A percentile compares a stretch with the other conserved stretches of the same genome.
These are phyloP conservation scores for Lithocarpus polystachyus DNA, from an alignment of 306 rosid species.

Conservation along the genomic window DNA sequence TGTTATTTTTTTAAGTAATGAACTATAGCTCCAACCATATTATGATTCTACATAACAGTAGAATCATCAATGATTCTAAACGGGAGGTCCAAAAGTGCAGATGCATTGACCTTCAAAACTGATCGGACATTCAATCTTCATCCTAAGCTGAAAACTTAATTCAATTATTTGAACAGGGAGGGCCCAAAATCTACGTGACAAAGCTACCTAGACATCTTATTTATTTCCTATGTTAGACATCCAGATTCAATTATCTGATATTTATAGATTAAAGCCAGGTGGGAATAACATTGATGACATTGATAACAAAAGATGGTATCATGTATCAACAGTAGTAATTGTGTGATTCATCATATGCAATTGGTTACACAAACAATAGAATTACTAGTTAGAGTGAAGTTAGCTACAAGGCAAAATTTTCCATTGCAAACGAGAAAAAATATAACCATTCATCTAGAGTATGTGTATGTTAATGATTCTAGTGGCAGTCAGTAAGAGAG, in stretches of 20 bases:
- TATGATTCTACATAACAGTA: too few species aligned
- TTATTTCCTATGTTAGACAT: background rate
- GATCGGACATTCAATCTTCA: too few species aligned
- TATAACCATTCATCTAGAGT: background rate
- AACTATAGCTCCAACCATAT: too few species aligned
- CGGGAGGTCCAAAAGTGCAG: too few species aligned
- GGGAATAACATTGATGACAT: background rate
- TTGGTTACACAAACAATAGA: background rate
- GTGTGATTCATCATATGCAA: background rate
- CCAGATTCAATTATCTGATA: background rate
- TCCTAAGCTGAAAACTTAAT: too few species aligned
- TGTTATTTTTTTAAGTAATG: too few species aligned
- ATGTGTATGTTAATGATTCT: background rate
- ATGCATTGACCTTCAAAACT: too few species aligned
- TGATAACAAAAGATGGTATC: background rate
- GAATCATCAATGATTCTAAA: too few species aligned
- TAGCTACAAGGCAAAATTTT: background rate
- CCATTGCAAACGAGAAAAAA: background rate
- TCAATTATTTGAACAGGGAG: too few species aligned
- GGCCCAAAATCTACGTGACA: background rate
- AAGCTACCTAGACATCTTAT: background rate
- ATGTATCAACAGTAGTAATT: background rate
- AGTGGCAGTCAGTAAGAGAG: background rate
- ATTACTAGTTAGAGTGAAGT: background rate
- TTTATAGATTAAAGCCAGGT: background rate